Percentiles rank a stretch among this genome's conserved stretches.
phyloP scores from a whole-genome alignment of 2,329 filamentous ascomycete genomes.

The Diaporthe caulivora region DNA sequence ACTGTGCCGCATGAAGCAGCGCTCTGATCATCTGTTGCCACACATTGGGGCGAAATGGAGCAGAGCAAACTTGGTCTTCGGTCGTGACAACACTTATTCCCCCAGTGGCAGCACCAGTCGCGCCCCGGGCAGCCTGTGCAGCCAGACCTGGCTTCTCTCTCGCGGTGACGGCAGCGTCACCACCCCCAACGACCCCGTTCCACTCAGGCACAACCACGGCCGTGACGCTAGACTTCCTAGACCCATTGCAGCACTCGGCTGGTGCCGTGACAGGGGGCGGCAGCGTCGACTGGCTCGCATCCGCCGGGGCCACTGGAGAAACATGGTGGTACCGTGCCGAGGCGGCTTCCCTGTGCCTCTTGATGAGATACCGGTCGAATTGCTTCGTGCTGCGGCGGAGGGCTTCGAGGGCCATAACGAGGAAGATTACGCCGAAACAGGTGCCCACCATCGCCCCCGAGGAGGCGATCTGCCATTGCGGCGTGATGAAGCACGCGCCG shows the following conservation, averaged over 20 bases:
- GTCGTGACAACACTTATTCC: constrained; percentile 11
- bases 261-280: constrained; percentile 28
- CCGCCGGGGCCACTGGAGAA: constrained; percentile 31
- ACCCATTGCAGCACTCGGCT: constrained; percentile 1
- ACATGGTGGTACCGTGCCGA: constrained; percentile 43
- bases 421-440: constrained; percentile 82
- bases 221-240: constrained; percentile 18
- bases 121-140: neutral
- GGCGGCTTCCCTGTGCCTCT: constrained; percentile 55
- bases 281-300: neutral
- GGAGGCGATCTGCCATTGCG: constrained; percentile 77
- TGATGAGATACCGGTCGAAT: constrained; percentile 76
- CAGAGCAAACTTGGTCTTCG: neutral
- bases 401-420: constrained; percentile 79
- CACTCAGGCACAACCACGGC: neutral
- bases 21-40: constrained; percentile 77
- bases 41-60: constrained; percentile 66
- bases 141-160: neutral
- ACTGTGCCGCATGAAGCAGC: constrained; percentile 76
- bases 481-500: constrained; percentile 72
- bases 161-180: neutral
- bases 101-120: too few species aligned
- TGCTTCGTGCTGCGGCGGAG: constrained; percentile 79
- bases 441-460: constrained; percentile 81
- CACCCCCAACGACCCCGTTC: neutral